A percentile compares a stretch with the other conserved stretches of the same genome.
Evolutionary conservation across 202 grass and related monocot genomes (phyloP).

Genomic region (Hordeum pubiflorum): DNA sequence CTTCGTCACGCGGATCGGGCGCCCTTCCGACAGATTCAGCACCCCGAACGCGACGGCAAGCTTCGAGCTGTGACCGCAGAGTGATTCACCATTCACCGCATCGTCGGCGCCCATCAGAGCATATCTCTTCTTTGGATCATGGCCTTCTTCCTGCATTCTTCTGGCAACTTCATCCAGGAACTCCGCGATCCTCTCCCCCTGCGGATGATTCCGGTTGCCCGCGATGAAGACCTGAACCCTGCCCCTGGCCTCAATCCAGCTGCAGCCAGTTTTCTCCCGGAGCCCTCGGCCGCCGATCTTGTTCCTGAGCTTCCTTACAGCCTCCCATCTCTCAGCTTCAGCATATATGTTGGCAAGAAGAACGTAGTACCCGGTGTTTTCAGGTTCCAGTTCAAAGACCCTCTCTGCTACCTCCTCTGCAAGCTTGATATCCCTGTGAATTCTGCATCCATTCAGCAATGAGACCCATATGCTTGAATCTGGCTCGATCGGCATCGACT

Average conservation of each 20-base stretch:
- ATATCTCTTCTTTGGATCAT: conserved; percentile 47
- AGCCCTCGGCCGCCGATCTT: conserved; percentile 43
- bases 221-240: conserved; percentile 61
- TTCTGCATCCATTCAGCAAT: conserved; percentile 62
- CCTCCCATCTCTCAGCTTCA: conserved; percentile 78
- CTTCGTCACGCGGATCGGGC: conserved; percentile 50
- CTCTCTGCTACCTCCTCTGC: conserved; percentile 67
- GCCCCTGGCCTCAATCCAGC: conserved; percentile 65
- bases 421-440: conserved; percentile 71
- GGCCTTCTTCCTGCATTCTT: conserved; percentile 51
- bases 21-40: conserved; percentile 48
- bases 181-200: conserved; percentile 41
- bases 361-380: conserved; percentile 72
- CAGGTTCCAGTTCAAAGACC: conserved; percentile 65
- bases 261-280: conserved; percentile 49
- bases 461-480: conserved; percentile 67
- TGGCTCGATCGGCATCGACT: conserved; percentile 65
- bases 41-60: conserved; percentile 62
- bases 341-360: conserved; percentile 82
- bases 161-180: conserved; percentile 49
- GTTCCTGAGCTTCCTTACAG: conserved; percentile 56
- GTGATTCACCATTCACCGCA: conserved; percentile 31
- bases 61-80: conserved; percentile 80
- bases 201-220: conserved; percentile 42
- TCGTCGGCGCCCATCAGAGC: conserved; percentile 52